Conservation (phyloP, 345 rosid genomes). For the Draba incana region DNA sequence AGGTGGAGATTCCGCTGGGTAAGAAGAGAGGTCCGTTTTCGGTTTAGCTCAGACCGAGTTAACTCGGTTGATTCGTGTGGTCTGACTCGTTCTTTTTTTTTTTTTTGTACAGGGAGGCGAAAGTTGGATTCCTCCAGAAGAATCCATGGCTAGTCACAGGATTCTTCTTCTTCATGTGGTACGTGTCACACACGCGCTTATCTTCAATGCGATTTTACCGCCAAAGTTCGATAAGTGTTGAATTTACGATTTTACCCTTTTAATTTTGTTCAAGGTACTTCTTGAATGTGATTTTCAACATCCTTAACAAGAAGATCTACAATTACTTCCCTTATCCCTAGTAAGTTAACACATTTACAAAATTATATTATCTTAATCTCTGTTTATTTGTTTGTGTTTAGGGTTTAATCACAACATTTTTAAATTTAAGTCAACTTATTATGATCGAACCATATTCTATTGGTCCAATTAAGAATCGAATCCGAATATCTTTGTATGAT, state of each 20-base stretch:
- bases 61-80: conserved; percentile 46
- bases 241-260: conserved; percentile 25
- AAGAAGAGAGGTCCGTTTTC: conserved; percentile 82
- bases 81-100: conserved; percentile 44
- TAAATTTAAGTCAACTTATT: background rate
- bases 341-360: conserved; percentile 49
- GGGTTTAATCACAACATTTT: background rate
- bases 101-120: conserved; percentile 57
- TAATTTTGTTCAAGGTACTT: conserved; percentile 45
- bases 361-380: background rate
- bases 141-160: conserved; percentile 87
- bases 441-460: conserved; percentile 17
- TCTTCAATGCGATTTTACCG: conserved; percentile 15
- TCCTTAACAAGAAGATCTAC: conserved; percentile 96
- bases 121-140: conserved; percentile 69
- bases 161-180: conserved; percentile 99
- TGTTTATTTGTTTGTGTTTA: background rate
- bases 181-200: conserved; percentile 34
- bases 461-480: conserved; percentile 27
- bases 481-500: conserved; percentile 5
- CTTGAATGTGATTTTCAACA: conserved; percentile 95
- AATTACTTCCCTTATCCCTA: conserved; percentile 97
- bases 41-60: conserved; percentile 36
- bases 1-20: conserved; percentile 94
- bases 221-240: background rate